Base-by-base conservation (phyloP, 2,329 filamentous ascomycete species). In the Metarhizium robertsii region DNA sequence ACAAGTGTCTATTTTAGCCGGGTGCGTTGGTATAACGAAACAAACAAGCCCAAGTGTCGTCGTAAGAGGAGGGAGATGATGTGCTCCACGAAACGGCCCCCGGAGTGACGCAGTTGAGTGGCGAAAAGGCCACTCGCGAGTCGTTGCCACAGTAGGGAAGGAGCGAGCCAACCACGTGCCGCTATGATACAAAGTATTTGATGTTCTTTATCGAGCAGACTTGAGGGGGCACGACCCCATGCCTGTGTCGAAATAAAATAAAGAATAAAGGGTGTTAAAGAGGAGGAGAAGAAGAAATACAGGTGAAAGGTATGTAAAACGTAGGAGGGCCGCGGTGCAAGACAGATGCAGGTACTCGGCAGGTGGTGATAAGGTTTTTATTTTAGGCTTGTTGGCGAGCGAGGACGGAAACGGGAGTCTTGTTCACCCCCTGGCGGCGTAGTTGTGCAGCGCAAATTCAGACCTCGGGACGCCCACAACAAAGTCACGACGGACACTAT, bases 81-180 rank as follows among this genome's bases (percentile, higher is more conserved):
- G 38, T 52, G 40, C 25, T 25, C 25, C 25, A 25, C 25, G 25
- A 25, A 40, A 50, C 53, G 16, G 36, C 20, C 6, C 45, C 6
- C 45, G 11, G 18, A 51, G 36, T 54, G 53, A 54, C 53, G 53
- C 53, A 46, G 36, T 50, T 38, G 25, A 50, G 53, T 54, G 53
- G 53, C 53, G 47, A 48, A 48, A 30, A 30, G 42, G n/a, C 6
- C n/a, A 42, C 42, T 30, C 25, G n/a, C 45, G 50, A 38, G 34
- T 48, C 48, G 29, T 20, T 48, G 18, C 40, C 51, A 20, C 51
- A 4, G 45, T 14, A 40, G 40, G 52, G 38, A 53, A 53, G 43
- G 40, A 25, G 40, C 29, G 11, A 32, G 30, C 6, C 13, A 30
- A 4, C 45, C 25, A 14, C 25, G 30, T 48, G 20, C 45, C 13